Percentiles rank a stretch among this genome's conserved stretches.
phyloP scores from a whole-genome alignment of 768 basidiomycete species.

The Leccinum disarticulatum region DNA sequence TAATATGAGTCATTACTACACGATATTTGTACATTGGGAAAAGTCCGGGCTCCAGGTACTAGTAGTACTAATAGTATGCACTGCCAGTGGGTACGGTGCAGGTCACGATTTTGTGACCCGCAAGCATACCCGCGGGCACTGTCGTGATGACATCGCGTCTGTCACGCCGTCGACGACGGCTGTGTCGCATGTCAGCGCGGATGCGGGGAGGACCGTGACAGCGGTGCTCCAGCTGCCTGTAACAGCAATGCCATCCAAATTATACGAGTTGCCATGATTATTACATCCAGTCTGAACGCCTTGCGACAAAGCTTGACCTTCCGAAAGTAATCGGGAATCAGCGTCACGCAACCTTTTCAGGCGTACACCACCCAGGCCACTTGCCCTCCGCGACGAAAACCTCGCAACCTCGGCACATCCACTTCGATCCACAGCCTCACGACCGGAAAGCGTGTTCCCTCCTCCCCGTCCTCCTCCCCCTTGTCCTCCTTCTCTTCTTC shows the following conservation, averaged over 20 bases:
- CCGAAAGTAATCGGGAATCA: background rate
- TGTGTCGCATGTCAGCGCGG: too few relatives aligned
- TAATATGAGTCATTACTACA: too few relatives aligned
- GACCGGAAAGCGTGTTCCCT: slow-evolving; percentile 9
- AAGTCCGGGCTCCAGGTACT: too few relatives aligned
- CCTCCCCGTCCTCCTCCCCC: background rate
- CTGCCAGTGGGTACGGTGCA: too few relatives aligned
- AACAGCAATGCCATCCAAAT: background rate
- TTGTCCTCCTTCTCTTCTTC: too few relatives aligned
- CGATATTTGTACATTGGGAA: too few relatives aligned
- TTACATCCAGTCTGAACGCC: background rate
- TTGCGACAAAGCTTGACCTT: background rate
- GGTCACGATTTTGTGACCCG: too few relatives aligned
- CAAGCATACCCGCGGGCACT: too few relatives aligned
- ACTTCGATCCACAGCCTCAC: slow-evolving; percentile 19
- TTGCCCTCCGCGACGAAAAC: slow-evolving; percentile 18
- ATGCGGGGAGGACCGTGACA: too few relatives aligned
- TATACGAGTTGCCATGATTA: background rate
- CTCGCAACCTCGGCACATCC: slow-evolving; percentile 22
- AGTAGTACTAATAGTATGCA: too few relatives aligned
- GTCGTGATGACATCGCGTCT: too few relatives aligned
- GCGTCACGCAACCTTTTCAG: slow-evolving; percentile 1
- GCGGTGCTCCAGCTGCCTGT: background rate
- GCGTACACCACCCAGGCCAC: slow-evolving; percentile 25
- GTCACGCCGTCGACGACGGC: too few relatives aligned